phyloP scores from a whole-genome alignment of 192 early-diverging fungal species.

The Linnemannia hyalina region DNA sequence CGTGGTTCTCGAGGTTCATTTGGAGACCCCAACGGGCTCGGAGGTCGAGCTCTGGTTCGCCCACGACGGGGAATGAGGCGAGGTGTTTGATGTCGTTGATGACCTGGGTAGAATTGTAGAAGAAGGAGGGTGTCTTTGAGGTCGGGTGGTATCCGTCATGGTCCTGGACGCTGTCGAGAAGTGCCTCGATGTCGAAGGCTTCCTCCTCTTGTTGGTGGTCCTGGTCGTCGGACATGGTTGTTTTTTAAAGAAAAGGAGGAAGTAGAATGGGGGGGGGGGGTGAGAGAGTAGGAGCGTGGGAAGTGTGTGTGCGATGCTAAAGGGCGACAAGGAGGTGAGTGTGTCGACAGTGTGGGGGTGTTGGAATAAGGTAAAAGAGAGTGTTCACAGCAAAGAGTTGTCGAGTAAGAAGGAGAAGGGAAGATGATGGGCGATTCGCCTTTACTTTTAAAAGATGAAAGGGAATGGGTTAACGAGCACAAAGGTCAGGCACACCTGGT shows the following conservation, averaged over 20 bases:
- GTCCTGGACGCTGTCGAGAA: conserved; percentile 21
- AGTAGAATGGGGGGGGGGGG: not conserved
- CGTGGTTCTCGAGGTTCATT: conserved; percentile 11
- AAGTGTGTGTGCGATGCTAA: not conserved
- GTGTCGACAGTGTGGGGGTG: not conserved
- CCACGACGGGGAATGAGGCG: conserved; percentile 19
- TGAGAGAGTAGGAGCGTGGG: not conserved
- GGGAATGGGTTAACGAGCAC: not conserved
- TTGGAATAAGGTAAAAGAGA: not conserved
- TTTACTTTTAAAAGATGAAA: not conserved
- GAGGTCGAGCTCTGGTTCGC: conserved; percentile 18
- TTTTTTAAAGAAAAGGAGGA: not conserved
- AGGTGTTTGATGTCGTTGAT: conserved; percentile 25
- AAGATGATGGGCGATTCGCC: not conserved
- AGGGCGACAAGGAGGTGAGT: not conserved
- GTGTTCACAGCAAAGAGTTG: not conserved
- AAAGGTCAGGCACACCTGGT: not conserved
- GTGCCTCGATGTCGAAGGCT: conserved; percentile 20
- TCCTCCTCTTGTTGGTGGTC: conserved; percentile 9
- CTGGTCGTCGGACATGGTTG: conserved; percentile 6
- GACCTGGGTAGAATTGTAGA: conserved; percentile 23
- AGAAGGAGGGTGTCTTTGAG: conserved; percentile 40
- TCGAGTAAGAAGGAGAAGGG: not conserved
- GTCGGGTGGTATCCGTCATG: conserved; percentile 14
- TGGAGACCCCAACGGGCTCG: conserved; percentile 21